Conservation (phyloP, 495 filamentous ascomycete genomes). For the Aspergillus cristatus region DNA sequence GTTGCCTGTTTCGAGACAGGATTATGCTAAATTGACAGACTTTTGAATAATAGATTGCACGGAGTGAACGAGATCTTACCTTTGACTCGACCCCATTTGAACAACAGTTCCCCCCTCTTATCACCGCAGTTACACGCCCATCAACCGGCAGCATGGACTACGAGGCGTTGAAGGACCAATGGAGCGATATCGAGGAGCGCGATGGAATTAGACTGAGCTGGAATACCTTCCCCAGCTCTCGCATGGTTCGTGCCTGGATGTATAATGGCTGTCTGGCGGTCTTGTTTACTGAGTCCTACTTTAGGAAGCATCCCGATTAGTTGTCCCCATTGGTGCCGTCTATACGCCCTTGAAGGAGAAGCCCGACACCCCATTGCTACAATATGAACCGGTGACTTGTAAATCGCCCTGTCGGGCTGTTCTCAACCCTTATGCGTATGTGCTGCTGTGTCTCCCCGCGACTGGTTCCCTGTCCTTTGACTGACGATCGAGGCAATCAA, state of each 20-base stretch:
- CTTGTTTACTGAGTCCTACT: constrained; percentile 14
- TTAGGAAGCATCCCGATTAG: constrained; percentile 91
- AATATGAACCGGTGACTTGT: constrained; percentile 97
- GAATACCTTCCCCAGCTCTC: constrained; percentile 98
- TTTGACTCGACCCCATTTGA: constrained; percentile 8
- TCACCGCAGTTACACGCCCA: constrained; percentile 16
- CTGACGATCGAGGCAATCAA: constrained; percentile 16
- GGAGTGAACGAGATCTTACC: constrained; percentile 11
- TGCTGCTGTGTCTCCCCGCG: constrained; percentile 3
- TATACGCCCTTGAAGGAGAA: constrained; percentile 97
- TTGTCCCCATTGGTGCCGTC: constrained; percentile 92
- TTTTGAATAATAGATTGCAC: constrained; percentile 11
- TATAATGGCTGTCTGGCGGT: constrained; percentile 7
- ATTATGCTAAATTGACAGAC: constrained; percentile 23
- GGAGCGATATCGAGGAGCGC: constrained; percentile 92
- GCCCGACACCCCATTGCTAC: constrained; percentile 76
- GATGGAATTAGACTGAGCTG: constrained; percentile 97
- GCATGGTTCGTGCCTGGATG: constrained; percentile 58
- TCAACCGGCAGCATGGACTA: constrained; percentile 54
- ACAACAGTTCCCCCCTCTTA: constrained; percentile 15
- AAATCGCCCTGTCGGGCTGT: constrained; percentile 94
- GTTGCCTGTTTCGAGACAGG: constrained; percentile 18
- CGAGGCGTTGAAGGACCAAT: constrained; percentile 86
- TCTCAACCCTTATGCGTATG: constrained; percentile 92
- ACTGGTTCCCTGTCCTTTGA: not conserved